A percentile compares a stretch with the other conserved stretches of the same genome.
phyloP scores from a whole-genome alignment of 345 rosid species.

The Isatis tinctoria region DNA sequence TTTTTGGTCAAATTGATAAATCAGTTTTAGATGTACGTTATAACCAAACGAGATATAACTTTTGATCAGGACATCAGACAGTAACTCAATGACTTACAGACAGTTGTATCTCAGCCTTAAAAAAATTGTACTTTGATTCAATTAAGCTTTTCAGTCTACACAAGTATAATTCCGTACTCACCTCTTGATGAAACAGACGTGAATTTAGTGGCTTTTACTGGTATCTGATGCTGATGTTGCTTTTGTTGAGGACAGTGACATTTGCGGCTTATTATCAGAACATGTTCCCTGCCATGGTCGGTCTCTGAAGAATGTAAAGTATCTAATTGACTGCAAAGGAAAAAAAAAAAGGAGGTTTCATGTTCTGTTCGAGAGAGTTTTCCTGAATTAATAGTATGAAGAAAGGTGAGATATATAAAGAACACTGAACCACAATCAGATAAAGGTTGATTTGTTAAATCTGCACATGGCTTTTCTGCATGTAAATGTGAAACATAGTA shows the following conservation, averaged over 20 bases:
- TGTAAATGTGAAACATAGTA: neutral
- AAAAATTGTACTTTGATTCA: constrained; percentile 7
- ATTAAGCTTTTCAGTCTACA: constrained; percentile 2
- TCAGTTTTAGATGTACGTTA: neutral
- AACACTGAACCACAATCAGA: neutral
- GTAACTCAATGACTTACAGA: constrained; percentile 1
- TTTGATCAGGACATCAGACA: constrained; percentile 4
- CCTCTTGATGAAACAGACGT: constrained; percentile 5
- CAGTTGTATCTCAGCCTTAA: neutral
- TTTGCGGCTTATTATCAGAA: constrained; percentile 11
- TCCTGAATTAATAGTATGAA: neutral
- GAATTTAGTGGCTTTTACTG: neutral
- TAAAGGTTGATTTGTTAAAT: neutral
- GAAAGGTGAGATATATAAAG: neutral
- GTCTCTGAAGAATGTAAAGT: neutral
- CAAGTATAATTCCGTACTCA: neutral
- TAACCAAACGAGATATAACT: constrained; percentile 9
- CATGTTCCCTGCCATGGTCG: constrained; percentile 5
- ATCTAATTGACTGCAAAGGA: neutral
- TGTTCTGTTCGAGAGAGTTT: neutral
- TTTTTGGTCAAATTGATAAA: neutral
- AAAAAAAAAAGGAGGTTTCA: neutral
- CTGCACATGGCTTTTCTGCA: neutral
- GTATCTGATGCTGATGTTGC: constrained; percentile 14
- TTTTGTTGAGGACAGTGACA: constrained; percentile 14